Base-by-base conservation (phyloP, 495 filamentous ascomycete species). In the Trichoderma gamsii region DNA sequence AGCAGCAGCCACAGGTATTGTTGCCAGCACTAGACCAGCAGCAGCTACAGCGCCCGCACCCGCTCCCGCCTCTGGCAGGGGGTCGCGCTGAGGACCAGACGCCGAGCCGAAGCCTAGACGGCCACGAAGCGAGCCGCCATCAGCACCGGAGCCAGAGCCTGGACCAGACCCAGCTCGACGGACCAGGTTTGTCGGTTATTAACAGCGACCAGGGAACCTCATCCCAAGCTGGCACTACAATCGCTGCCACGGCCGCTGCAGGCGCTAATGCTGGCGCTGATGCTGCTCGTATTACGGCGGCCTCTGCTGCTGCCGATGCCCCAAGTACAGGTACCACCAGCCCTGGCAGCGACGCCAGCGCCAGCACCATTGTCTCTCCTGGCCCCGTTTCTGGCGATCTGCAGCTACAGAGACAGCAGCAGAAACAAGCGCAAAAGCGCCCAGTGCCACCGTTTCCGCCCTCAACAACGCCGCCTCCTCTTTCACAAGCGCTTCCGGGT, bases 331-430 rank as follows among this genome's bases (percentile, higher is more conserved):
- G n/a, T 52, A 52, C 49, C 18, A 9, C 49, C 18, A 23, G 49
- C 49, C 18, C 49, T 21, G 49, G 49, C 49, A 23, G 49, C 49
- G 49, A n/a, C 13, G 13, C 15, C 44, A n/a, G 44, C 44, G 13
- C 44, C 44, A n/a, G 13, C 21, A n/a, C 49, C 8, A n/a, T 23
- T 18, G 15, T 23, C 21, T 52, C 49, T 52, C n/a, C 49, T 21
- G 49, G 49, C 49, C 49, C 49, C 49, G 9, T 52, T 52, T n/a
- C 49, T 52, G 49, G 49, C 18, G 49, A 52, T 52, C 56, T 61
- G 27, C 56, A 61, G 56, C 56, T 29, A 15, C 56, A 61, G 11
- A 52, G 18, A 52, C 56, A 61, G 56, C 56, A 61, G 56, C 56
- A 61, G 56, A 61, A 21, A 61, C 56, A 29, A 25, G 23, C 12